These are phyloP conservation scores for Blastobotrys serpentis DNA, from an alignment of 1,139 yeast species.

Conservation along the genomic window DNA sequence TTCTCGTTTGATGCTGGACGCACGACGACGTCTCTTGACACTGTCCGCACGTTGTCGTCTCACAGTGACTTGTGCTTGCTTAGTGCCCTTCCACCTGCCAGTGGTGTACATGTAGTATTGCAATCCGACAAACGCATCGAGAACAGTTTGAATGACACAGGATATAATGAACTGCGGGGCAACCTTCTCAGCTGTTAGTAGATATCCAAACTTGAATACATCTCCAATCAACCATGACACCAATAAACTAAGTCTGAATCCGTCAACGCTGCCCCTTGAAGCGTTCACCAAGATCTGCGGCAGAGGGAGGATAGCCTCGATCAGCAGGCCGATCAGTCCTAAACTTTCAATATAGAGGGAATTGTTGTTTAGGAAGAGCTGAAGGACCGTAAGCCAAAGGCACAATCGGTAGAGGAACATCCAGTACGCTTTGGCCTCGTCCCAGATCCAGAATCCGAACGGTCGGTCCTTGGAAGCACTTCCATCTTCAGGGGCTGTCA, in stretches of 20 bases:
- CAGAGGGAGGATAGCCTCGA: constrained; percentile 80
- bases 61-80: constrained; percentile 20
- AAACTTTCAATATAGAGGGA: constrained; percentile 53
- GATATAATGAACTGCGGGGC: constrained; percentile 71
- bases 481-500: background rate
- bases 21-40: constrained; percentile 21
- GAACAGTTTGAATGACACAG: constrained; percentile 74
- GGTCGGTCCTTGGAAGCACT: constrained; percentile 37
- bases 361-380: constrained; percentile 45
- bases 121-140: constrained; percentile 72
- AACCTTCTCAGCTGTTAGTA: constrained; percentile 56
- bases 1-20: background rate
- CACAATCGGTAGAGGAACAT: constrained; percentile 55
- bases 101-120: constrained; percentile 49
- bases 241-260: constrained; percentile 71
- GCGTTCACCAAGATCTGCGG: constrained; percentile 80
- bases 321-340: constrained; percentile 70
- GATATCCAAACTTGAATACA: constrained; percentile 68
- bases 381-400: constrained; percentile 43
- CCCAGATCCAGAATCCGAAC: constrained; percentile 84
- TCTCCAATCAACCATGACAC: constrained; percentile 91
- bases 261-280: constrained; percentile 67
- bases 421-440: constrained; percentile 62
- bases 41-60: constrained; percentile 31
- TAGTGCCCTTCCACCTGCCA: constrained; percentile 27